phyloP scores from a whole-genome alignment of 768 basidiomycete genomes.

The Panus rudis region DNA sequence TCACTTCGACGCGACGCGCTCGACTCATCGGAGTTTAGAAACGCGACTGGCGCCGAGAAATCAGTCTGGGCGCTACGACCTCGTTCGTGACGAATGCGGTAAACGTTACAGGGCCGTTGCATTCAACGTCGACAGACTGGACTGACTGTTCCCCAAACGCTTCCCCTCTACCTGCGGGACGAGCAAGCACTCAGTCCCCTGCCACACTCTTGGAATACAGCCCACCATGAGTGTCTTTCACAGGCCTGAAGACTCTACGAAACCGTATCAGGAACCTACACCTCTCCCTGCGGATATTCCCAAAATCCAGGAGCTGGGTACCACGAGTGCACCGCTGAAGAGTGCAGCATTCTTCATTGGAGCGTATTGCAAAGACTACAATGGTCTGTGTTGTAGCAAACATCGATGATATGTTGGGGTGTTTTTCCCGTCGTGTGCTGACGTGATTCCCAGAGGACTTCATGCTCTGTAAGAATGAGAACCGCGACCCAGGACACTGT shows the following conservation, averaged over 20 bases:
- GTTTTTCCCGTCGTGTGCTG: too few species aligned
- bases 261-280: constrained; percentile 56
- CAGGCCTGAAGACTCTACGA: constrained; percentile 38
- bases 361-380: constrained; percentile 91
- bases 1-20: too few species aligned
- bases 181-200: too few species aligned
- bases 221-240: constrained; percentile 51
- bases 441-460: constrained; percentile 78
- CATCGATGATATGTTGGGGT: neutral
- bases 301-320: constrained; percentile 81
- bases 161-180: too few species aligned
- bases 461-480: constrained; percentile 97
- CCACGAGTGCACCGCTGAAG: constrained; percentile 89
- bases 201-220: too few species aligned
- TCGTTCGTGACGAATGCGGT: too few species aligned
- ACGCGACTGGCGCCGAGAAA: too few species aligned
- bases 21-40: too few species aligned
- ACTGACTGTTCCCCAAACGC: too few species aligned
- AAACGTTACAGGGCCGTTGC: too few species aligned
- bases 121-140: too few species aligned
- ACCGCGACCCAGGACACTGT: constrained; percentile 85
- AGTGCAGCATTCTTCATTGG: constrained; percentile 97
- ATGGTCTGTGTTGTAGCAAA: constrained; percentile 74
- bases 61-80: too few species aligned
- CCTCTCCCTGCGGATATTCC: constrained; percentile 63